A percentile compares a stretch with the other conserved stretches of the same genome.
phyloP scores from a whole-genome alignment of 805 yeast genomes.

The Monosporozyma solicola region DNA sequence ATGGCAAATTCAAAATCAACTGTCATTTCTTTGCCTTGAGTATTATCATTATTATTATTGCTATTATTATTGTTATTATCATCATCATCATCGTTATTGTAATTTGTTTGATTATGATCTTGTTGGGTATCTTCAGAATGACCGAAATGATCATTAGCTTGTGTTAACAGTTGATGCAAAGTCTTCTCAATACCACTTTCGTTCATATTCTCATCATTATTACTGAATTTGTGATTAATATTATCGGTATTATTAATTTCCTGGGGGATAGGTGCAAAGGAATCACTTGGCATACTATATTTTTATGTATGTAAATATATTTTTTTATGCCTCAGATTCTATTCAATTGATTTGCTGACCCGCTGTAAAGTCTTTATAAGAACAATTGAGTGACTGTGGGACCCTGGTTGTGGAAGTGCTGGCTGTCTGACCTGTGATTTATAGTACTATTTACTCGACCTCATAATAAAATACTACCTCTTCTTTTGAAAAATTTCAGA shows the following conservation, averaged over 20 bases:
- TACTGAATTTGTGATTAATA: background rate
- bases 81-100: background rate
- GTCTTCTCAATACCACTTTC: slow-evolving; percentile 14
- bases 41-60: background rate
- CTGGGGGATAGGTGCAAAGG: background rate
- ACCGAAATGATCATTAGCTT: slow-evolving; percentile 7
- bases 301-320: background rate
- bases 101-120: background rate
- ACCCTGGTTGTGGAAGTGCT: background rate
- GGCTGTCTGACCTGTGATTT: background rate
- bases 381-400: background rate
- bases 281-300: background rate
- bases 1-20: background rate
- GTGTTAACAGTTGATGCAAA: slow-evolving; percentile 17
- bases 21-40: background rate
- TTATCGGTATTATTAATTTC: background rate
- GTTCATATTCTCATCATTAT: background rate
- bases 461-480: background rate
- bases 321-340: background rate
- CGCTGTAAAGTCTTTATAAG: background rate
- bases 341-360: background rate
- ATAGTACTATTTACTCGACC: background rate
- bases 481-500: background rate
- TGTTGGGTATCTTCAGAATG: background rate
- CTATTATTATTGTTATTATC: background rate